These are phyloP conservation scores for Vinca minor DNA, from an alignment of 257 asterid genomes.

Conservation along the genomic window DNA sequence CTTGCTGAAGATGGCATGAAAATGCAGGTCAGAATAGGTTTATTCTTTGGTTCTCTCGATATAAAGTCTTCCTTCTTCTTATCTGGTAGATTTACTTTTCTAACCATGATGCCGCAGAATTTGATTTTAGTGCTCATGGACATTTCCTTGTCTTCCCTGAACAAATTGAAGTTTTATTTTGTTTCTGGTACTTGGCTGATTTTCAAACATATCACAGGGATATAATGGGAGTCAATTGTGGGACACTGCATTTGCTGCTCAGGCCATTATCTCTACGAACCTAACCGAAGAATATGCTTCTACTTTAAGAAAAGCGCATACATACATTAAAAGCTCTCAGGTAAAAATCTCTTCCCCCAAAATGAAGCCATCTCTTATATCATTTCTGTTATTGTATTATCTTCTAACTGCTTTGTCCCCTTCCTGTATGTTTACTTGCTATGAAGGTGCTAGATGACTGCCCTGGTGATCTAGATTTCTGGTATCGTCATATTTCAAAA, in stretches of 20 bases:
- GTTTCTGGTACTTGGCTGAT: neutral
- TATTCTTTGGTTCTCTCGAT: constrained; percentile 3
- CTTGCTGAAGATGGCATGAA: constrained; percentile 99
- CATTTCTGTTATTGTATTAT: constrained; percentile 5
- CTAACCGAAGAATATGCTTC: constrained; percentile 65
- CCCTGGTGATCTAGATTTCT: constrained; percentile 65
- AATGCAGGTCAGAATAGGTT: constrained; percentile 60
- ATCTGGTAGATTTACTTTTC: neutral
- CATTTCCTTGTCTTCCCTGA: neutral
- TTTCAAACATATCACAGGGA: constrained; percentile 46
- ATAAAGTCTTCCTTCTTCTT: neutral
- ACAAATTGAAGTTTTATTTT: neutral
- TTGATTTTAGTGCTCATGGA: neutral
- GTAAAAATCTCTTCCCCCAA: constrained; percentile 29
- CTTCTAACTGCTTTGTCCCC: constrained; percentile 14
- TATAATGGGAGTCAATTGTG: constrained; percentile 96
- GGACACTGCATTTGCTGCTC: constrained; percentile 85
- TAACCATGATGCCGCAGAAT: neutral
- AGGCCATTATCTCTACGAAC: constrained; percentile 72
- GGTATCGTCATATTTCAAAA: constrained; percentile 98
- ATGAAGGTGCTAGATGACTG: constrained; percentile 86
- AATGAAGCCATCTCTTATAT: constrained; percentile 6
- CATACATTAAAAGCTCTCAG: constrained; percentile 63
- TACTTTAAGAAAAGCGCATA: constrained; percentile 68
- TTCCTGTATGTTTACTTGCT: constrained; percentile 6